Evolutionary conservation across 108 stramenopile species (phyloP).

Genomic region (Nitzschia palea): DNA sequence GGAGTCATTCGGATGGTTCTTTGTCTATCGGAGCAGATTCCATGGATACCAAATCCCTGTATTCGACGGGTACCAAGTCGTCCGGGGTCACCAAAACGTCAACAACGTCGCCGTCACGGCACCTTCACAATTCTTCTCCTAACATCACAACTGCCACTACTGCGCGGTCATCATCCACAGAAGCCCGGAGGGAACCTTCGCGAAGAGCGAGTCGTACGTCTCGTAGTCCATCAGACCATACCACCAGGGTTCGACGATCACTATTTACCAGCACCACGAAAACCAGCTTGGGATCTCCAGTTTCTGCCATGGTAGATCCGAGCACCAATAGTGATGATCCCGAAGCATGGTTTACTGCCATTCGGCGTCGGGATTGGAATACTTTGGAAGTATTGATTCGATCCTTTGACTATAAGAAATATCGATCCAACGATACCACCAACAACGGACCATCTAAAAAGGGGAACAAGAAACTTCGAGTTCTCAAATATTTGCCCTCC

Average conservation of each 20-base stretch:
- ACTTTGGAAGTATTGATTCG: conserved; percentile 4
- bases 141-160: neutral
- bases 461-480: neutral
- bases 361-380: conserved; percentile 20
- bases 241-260: too few species aligned
- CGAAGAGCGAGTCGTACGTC: too few species aligned
- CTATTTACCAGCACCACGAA: too few species aligned
- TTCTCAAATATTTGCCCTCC: neutral
- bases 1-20: too few species aligned
- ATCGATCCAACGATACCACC: neutral
- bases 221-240: too few species aligned
- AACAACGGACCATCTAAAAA: neutral
- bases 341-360: conserved; percentile 10
- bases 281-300: too few species aligned
- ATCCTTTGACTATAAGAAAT: conserved; percentile 21
- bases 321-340: conserved; percentile 5
- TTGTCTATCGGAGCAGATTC: too few species aligned
- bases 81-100: neutral
- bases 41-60: neutral
- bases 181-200: too few species aligned
- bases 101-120: neutral
- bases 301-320: neutral
- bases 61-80: neutral
- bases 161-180: too few species aligned
- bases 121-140: neutral